Conservation (phyloP, 2,329 filamentous ascomycete species). For the Neofusicoccum kwambonambiense region DNA sequence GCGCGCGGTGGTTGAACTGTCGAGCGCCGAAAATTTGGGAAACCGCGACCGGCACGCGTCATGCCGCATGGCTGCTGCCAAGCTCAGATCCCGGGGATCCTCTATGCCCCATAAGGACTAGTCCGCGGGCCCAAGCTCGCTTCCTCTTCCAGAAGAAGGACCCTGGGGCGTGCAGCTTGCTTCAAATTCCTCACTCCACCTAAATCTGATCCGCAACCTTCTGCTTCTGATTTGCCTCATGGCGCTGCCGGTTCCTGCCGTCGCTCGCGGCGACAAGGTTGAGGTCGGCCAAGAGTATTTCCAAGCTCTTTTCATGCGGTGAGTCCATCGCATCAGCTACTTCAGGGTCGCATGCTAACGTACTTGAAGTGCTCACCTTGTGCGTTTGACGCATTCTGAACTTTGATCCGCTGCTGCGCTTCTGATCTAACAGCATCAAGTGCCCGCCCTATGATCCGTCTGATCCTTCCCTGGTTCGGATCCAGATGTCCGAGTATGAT, state of each 20-base stretch:
- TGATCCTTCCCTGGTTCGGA: not conserved
- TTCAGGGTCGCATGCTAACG: not conserved
- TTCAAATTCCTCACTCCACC: not conserved
- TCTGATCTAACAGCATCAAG: not conserved
- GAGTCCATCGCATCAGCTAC: not conserved
- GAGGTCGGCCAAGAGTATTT: not conserved
- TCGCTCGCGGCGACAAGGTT: not conserved
- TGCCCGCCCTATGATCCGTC: not conserved
- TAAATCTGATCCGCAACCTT: not conserved
- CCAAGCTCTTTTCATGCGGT: not conserved
- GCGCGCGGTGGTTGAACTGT: constrained; percentile 7
- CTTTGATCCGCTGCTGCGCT: not conserved
- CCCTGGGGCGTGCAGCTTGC: not conserved
- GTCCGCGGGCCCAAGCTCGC: constrained; percentile 9
- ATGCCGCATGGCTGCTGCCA: constrained; percentile 4
- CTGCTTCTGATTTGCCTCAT: not conserved
- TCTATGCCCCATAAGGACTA: not conserved
- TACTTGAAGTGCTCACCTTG: not conserved
- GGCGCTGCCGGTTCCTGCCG: not conserved
- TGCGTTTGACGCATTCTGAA: not conserved
- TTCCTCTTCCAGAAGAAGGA: constrained; percentile 8
- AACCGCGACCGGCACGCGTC: constrained; percentile 23
- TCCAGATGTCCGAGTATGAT: not conserved
- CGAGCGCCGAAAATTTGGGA: constrained; percentile 18
- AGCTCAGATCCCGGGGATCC: constrained; percentile 12